Base-by-base conservation (phyloP, 352 stramenopile genomes). In the Phytophthora boehmeriae region DNA sequence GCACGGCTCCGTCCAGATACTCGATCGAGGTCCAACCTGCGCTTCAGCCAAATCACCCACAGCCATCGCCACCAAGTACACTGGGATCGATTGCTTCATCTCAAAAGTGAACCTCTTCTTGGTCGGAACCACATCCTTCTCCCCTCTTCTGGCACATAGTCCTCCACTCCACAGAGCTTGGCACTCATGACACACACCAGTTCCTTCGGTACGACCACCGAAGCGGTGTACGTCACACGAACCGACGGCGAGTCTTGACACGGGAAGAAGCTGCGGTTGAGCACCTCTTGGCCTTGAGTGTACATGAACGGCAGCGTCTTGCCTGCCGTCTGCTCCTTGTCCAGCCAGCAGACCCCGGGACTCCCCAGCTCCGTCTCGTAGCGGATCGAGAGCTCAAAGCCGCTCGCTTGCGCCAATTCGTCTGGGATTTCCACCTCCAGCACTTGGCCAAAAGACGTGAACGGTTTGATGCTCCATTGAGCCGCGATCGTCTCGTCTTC, bases 181-280 rank as follows among this genome's bases (percentile, higher is more conserved):
- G 84, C 87, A 39, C 85, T 93, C 87, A 95, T 95, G 30, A 93
- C 82, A 59, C 86, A 94, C 28, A 97, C 98, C 5, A 98, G 80
- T 75, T 93, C 97, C 9, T 78, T 55, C 0, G 97, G 96, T 19
- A 98, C 96, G 11, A 78, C 75, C n/a, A 99, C 87, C 16, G 73
- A 83, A 2, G 96, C 95, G 11, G 89, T 85, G 74, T 98, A 99
- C 22, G 97, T 98, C 54, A 98, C 82, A 54, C 98, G 98, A 28
- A 98, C 92, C 5, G 80, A 96, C 5, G 95, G 96, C 32, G 88
- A 91, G 85, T 99, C 98, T 63, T 98, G 85, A 27, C 84, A 96
- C 32, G 88, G 85, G 38, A 95, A 89, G 51, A 94, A 79, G 70
- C 83, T 90, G 54, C 86, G 86, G 55, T 92, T 93, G 28, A 93